Base-by-base conservation (phyloP, 2,329 filamentous ascomycete species). In the Epichloe sp. region DNA sequence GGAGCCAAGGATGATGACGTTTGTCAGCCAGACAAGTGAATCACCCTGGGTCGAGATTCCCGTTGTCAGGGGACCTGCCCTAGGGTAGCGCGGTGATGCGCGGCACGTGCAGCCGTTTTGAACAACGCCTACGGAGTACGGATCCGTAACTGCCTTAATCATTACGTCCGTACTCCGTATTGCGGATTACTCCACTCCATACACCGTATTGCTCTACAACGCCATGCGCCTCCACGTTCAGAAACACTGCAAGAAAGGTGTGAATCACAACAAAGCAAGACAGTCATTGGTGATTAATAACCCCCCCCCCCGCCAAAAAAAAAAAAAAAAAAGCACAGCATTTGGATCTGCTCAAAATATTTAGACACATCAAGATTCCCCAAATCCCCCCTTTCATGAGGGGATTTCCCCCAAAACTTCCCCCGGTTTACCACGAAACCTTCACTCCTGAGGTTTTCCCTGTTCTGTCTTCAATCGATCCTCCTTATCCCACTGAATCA, bases 401-500 rank as follows among this genome's bases (percentile, higher is more conserved):
- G 15, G 37, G 8, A 10, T 7, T 31, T 38, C 14, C 26, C 36
- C 45, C 36, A 5, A 14, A 17, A 12, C 15, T 35, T 4, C 15
- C n/a, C n/a, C 3, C 7, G 4, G 5, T 12, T 11, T 12, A 19
- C 17, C 19, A 34, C 11, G 10, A 21, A 6, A 3, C 14, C 42
- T 42, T 57, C 57, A 61, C 50, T 64, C 61, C 56, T 64, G 60
- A 51, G 54, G 46, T 55, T 65, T 61, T 40, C 55, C 57, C 51
- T 63, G 59, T 53, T 63, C 64, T 31, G 62, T 58, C 57, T 67
- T 66, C 53, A 58, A 52, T 49, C 58, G 62, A 47, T 72, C 69
- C 63, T 72, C 69, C 58, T 67, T 68, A 52, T 72, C 70, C 67
- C 67, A 72, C 56, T 69, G 62, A 54, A 67, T 68, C 64, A 73